Percentiles rank a stretch among this genome's conserved stretches.
These are phyloP conservation scores for Rhizopus stolonifer DNA, from an alignment of 371 early-diverging fungal species.

Conservation along the genomic window DNA sequence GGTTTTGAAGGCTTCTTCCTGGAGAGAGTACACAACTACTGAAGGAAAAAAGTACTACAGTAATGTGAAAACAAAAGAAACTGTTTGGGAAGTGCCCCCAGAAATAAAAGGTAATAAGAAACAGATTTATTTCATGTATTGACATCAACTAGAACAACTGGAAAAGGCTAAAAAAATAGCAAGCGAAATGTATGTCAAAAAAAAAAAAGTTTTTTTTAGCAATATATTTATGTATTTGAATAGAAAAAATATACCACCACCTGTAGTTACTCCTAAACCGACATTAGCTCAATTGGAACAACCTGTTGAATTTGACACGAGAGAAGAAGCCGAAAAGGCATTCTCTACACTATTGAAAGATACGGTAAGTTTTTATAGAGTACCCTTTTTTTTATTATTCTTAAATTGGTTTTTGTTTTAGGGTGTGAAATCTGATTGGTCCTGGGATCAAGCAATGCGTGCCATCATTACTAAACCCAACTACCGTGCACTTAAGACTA, in stretches of 20 bases:
- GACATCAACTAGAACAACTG: slow-evolving; percentile 25
- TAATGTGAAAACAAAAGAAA: slow-evolving; percentile 77
- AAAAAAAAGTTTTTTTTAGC: not conserved
- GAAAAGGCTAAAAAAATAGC: slow-evolving; percentile 41
- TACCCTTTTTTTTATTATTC: slow-evolving; percentile 1
- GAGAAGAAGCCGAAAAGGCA: slow-evolving; percentile 84
- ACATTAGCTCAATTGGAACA: slow-evolving; percentile 16
- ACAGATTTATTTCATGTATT: not conserved
- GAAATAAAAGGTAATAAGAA: slow-evolving; percentile 63
- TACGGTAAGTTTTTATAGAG: slow-evolving; percentile 47
- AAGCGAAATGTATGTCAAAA: slow-evolving; percentile 25
- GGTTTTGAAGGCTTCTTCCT: slow-evolving; percentile 67
- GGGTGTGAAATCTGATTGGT: slow-evolving; percentile 80
- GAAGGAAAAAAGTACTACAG: slow-evolving; percentile 90
- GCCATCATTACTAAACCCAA: slow-evolving; percentile 78
- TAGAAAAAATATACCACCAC: slow-evolving; percentile 15
- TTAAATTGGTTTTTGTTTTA: slow-evolving; percentile 13
- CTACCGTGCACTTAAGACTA: slow-evolving; percentile 83
- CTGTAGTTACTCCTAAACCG: slow-evolving; percentile 19
- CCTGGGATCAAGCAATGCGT: slow-evolving; percentile 92
- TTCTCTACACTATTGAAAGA: slow-evolving; percentile 73
- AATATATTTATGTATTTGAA: not conserved
- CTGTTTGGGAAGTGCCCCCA: slow-evolving; percentile 85
- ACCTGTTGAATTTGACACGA: slow-evolving; percentile 59
- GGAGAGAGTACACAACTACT: slow-evolving; percentile 88